These are phyloP conservation scores for Pseudopyrenochaeta lycopersici DNA, from an alignment of 2,329 filamentous ascomycete genomes.

Conservation along the genomic window DNA sequence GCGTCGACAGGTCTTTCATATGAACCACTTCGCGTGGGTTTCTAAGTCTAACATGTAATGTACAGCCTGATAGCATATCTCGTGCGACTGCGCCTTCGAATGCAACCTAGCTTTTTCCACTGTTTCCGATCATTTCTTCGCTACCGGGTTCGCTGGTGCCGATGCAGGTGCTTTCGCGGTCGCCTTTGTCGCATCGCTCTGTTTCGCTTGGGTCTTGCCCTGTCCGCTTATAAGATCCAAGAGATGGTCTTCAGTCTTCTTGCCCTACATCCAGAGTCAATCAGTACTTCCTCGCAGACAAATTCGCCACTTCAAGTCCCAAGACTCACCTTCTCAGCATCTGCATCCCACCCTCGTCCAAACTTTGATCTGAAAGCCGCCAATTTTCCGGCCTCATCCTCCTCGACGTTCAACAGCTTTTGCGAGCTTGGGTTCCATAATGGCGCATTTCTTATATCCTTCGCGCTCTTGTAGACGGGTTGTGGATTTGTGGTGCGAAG, in stretches of 20 bases:
- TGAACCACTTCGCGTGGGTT: no score
- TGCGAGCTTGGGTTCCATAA: constrained; percentile 89
- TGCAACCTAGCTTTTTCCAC: not conserved
- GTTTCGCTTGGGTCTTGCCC: constrained; percentile 17
- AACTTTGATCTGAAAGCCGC: constrained; percentile 86
- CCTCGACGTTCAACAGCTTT: constrained; percentile 85
- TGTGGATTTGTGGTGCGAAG: constrained; percentile 78
- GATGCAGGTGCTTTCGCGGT: constrained; percentile 19
- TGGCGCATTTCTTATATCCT: constrained; percentile 88
- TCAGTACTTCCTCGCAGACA: not conserved
- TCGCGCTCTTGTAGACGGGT: constrained; percentile 69
- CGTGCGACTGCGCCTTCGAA: not conserved
- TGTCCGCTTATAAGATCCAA: constrained; percentile 45
- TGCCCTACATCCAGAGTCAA: constrained; percentile 18
- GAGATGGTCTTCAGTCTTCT: constrained; percentile 34
- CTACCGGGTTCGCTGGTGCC: constrained; percentile 12
- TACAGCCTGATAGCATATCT: constrained; percentile 1
- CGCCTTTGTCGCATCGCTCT: constrained; percentile 23
- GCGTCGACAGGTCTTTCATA: no score
- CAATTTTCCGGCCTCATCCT: constrained; percentile 91
- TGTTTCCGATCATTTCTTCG: constrained; percentile 11
- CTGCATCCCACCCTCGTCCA: constrained; percentile 80
- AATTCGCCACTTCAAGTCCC: not conserved
- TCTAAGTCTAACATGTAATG: not conserved
- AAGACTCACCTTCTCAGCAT: constrained; percentile 13